Conservation (phyloP, 495 filamentous ascomycete genomes). For the Penicillium paradoxum region DNA sequence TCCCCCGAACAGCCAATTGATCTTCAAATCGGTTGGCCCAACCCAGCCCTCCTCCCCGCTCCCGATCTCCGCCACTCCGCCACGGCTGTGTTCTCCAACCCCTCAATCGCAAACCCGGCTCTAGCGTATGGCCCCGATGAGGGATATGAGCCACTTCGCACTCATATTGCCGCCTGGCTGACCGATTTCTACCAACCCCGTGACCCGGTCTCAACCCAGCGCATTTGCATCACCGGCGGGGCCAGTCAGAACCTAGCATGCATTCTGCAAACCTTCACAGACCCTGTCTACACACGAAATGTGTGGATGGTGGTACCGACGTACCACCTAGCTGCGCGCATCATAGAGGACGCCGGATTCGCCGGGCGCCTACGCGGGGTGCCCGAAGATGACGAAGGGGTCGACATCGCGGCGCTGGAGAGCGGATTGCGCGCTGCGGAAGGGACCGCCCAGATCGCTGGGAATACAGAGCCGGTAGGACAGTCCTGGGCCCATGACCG, state of each 20-base stretch:
- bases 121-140: constrained; percentile 75
- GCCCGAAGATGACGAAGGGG: constrained; percentile 67
- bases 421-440: constrained; percentile 40
- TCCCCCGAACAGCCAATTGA: constrained; percentile 47
- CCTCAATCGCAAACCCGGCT: constrained; percentile 48
- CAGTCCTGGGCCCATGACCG: background rate
- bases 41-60: constrained; percentile 63
- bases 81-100: constrained; percentile 51
- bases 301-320: constrained; percentile 78
- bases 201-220: constrained; percentile 39
- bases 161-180: constrained; percentile 66
- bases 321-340: constrained; percentile 71
- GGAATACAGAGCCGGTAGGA: constrained; percentile 39
- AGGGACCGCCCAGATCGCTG: constrained; percentile 20
- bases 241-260: constrained; percentile 73
- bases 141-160: constrained; percentile 62
- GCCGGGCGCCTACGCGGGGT: constrained; percentile 55
- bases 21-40: constrained; percentile 67
- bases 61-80: constrained; percentile 52
- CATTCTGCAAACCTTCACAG: constrained; percentile 69
- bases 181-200: constrained; percentile 51
- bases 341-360: constrained; percentile 77
- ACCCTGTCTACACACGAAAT: constrained; percentile 66
- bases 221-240: constrained; percentile 77
- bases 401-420: constrained; percentile 59